Evolutionary conservation across 1,284 basidiomycete species (phyloP).

Genomic region (Trametes versicolor): DNA sequence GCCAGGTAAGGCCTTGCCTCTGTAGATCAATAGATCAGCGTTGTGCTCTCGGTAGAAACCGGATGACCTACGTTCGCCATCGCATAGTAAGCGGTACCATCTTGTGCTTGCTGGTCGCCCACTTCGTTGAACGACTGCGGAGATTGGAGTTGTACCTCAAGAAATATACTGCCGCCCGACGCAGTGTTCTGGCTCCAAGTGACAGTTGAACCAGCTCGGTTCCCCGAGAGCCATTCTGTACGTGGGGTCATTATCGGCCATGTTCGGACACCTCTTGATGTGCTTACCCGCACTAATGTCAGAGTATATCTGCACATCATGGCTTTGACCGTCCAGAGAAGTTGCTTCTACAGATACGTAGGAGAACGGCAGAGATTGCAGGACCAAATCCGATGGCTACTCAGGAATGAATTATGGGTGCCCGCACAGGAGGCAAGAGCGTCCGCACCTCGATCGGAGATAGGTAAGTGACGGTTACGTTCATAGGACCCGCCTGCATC

Average conservation of each 20-base stretch:
- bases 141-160: conserved; percentile 29
- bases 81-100: conserved; percentile 36
- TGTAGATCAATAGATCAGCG: neutral
- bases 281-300: conserved; percentile 46
- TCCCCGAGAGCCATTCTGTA: conserved; percentile 36
- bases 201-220: conserved; percentile 21
- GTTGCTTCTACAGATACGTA: conserved; percentile 44
- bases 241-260: conserved; percentile 31
- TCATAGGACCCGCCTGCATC: conserved; percentile 35
- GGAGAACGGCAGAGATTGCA: conserved; percentile 47
- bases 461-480: conserved; percentile 35
- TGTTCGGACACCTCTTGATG: neutral
- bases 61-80: conserved; percentile 30
- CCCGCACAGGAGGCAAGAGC: neutral
- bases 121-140: conserved; percentile 32
- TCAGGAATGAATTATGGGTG: neutral
- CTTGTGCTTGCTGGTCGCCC: conserved; percentile 32
- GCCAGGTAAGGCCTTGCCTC: conserved; percentile 31
- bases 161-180: conserved; percentile 27
- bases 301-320: conserved; percentile 47
- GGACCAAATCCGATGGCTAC: conserved; percentile 45
- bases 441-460: conserved; percentile 36
- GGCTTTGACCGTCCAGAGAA: conserved; percentile 44
- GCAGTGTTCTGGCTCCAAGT: conserved; percentile 29
- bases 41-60: neutral